Conservation (phyloP, 2,329 filamentous ascomycete genomes). For the Hawksworthiomyces lignivorus region DNA sequence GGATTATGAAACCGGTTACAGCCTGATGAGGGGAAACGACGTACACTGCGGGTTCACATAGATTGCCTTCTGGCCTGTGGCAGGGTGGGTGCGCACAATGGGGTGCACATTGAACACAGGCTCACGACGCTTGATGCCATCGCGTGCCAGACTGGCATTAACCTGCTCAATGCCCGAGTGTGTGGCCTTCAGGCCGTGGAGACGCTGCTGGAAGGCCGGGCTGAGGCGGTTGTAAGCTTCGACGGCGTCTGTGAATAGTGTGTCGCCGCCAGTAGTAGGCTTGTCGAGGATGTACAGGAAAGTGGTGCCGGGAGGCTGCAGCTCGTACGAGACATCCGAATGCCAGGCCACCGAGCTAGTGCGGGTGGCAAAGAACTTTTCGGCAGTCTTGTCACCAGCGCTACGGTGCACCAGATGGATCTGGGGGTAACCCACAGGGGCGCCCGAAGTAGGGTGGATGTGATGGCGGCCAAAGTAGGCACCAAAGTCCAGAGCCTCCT, state of each 20-base stretch:
- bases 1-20: background rate
- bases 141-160: conserved; percentile 56
- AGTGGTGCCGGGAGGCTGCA: conserved; percentile 81
- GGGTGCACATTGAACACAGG: conserved; percentile 70
- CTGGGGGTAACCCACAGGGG: conserved; percentile 60
- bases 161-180: conserved; percentile 81
- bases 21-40: too few species aligned
- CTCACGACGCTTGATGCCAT: conserved; percentile 66
- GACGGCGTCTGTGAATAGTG: conserved; percentile 70
- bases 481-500: conserved; percentile 55
- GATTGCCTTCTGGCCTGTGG: conserved; percentile 77
- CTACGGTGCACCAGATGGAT: conserved; percentile 66
- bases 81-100: conserved; percentile 73
- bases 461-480: conserved; percentile 56
- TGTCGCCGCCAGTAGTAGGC: conserved; percentile 74
- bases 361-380: conserved; percentile 54
- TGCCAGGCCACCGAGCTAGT: conserved; percentile 85
- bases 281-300: conserved; percentile 84
- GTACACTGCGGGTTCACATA: conserved; percentile 78
- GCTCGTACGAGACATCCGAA: conserved; percentile 80
- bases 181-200: conserved; percentile 72
- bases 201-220: conserved; percentile 67
- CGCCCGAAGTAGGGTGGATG: conserved; percentile 65
- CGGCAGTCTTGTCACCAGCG: conserved; percentile 53
- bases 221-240: conserved; percentile 77